Base-by-base conservation (phyloP, 345 rosid species). In the Ailanthus altissimus region DNA sequence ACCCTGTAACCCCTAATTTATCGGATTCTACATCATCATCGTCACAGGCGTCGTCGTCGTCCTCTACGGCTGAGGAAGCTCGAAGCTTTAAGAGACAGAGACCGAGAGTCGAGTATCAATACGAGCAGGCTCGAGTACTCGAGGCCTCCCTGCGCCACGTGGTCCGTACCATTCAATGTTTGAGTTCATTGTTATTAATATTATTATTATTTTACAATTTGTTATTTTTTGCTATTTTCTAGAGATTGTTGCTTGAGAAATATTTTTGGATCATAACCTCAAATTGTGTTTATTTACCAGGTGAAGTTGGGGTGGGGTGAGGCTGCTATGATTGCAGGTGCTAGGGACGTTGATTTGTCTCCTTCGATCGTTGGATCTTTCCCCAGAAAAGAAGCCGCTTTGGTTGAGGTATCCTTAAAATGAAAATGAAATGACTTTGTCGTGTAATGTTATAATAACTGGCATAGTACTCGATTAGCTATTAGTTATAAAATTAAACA, bases 361-460 rank as follows among this genome's bases (percentile, higher is more conserved):
- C 99, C 99, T 77, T 88, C 98, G 2, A 86, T 93, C 1, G 88
- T 93, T 53, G 99, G 99, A 16, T 88, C 98, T 75, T 89, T 93
- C 83, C 89, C 97, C 0, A 84, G 97, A 67, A 93, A 91, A 85
- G 98, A 91, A 82, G 97, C 97, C 42, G 91, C 93, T 3, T 86
- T 96, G 11, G 94, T 93, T 23, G 99, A 96, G 98, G 99, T 95
- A 64, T 47, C 20, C 20, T 45, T 67, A n/a, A n/a, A n/a, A n/a
- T n/a, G n/a, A n/a, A n/a, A n/a, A n/a, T n/a, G n/a, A n/a, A n/a
- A n/a, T n/a, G n/a, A n/a, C 66, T 45, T 28, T 36, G 18, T 20
- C 42, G 16, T 14, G 42, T n/a, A 3, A 38, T 20, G 50, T 15
- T 11, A 51, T 51, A 16, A 2, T 21, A 8, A 11, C 4, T 49